Conservation (phyloP, 306 rosid genomes). For the Ormosia emarginata region DNA sequence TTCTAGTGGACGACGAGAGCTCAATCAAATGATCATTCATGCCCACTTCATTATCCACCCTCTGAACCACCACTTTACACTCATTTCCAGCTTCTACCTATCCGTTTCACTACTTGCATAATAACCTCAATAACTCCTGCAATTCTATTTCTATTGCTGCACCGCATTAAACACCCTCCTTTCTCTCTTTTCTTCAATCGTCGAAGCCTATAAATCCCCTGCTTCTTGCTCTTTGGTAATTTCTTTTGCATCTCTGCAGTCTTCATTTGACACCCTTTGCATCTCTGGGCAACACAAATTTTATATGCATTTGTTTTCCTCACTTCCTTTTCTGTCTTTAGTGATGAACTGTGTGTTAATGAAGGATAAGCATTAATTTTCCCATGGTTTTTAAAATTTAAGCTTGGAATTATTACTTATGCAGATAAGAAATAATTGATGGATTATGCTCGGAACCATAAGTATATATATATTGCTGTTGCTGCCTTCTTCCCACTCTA, state of each 20-base stretch:
- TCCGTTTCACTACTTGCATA: not conserved
- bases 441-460: not conserved
- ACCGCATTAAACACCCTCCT: no score
- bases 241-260: not conserved
- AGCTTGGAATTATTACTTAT: not conserved
- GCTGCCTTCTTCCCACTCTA: not conserved
- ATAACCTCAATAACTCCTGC: not conserved
- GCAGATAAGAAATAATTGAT: not conserved
- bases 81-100: not conserved
- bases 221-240: not conserved
- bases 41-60: conserved; percentile 38
- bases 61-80: not conserved
- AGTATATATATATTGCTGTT: not conserved
- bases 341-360: not conserved
- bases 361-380: not conserved
- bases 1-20: not conserved
- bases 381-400: not conserved
- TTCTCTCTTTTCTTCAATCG: no score
- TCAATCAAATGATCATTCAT: not conserved
- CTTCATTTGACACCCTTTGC: not conserved
- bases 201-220: no score
- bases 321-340: not conserved
- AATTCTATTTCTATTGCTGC: not conserved
- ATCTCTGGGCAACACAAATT: not conserved
- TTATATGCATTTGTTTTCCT: not conserved